Evolutionary conservation across 2,329 filamentous ascomycete genomes (phyloP), one percentile per base, ranked within the genome.

Genomic region (Shiraia sp.): DNA sequence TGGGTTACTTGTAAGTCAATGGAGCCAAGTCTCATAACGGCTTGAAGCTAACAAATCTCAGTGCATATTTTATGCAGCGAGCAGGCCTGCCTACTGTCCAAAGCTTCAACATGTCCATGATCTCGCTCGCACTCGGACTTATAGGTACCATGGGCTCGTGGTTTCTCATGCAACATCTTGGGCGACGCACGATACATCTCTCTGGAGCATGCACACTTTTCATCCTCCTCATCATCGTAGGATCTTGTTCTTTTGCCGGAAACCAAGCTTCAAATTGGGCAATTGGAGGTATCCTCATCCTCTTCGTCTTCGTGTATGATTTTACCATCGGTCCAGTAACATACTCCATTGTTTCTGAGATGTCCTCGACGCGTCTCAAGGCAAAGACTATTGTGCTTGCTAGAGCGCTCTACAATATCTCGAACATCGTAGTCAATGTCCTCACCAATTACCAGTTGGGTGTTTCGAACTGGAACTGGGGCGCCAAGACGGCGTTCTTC

Each of bases 371-470:
- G 9, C 81, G 90, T 4, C 77, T 96, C 28, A 87, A 91, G 65
- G 88, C 92, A 71, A 95, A 95, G 76, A 95, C 90, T 0, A 86
- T 95, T 29, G 89, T 92, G 1, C 78, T 95, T 3, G 89, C 87
- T 2, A 83, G 90, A 38, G 86, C 88, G 45, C 72, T 89, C 10
- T 77, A 73, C 75, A 90, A 92, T 57, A 75, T 92, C 24, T 86
- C 89, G 17, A 85, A 82, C 45, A 93, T 96, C 50, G 72, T 95
- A 55, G 87, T 84, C 65, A 86, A 85, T 44, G 85, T 95, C 6
- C 67, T 95, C 30, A 95, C 90, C 3, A 60, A 62, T 29, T 61
- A 65, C 31, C 55, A 60, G 36, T 53, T 66, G 6, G 53, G 54
- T 3, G 54, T 53, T 0, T 78, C 76, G 1, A 85, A 82, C 1